These are phyloP conservation scores for Fusarium udum DNA, from an alignment of 2,329 filamentous ascomycete species.

Conservation along the genomic window DNA sequence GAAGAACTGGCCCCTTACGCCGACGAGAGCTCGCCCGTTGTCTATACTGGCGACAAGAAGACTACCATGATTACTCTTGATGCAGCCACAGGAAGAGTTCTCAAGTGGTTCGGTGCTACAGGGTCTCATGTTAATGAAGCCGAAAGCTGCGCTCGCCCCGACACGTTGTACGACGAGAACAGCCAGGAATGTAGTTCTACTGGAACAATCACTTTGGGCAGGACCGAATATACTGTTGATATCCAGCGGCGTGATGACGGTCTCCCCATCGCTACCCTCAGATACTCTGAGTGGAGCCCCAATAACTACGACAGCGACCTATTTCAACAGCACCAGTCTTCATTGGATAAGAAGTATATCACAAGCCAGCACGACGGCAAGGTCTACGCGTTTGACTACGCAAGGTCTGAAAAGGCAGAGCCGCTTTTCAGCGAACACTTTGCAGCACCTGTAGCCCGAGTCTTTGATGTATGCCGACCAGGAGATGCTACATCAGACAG, in stretches of 20 bases:
- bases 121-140: slow-evolving; percentile 74
- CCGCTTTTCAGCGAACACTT: slow-evolving; percentile 75
- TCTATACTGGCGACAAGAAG: slow-evolving; percentile 92
- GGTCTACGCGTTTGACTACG: slow-evolving; percentile 81
- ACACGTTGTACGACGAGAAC: slow-evolving; percentile 71
- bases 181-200: slow-evolving; percentile 80
- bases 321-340: slow-evolving; percentile 79
- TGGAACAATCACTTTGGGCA: slow-evolving; percentile 83
- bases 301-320: slow-evolving; percentile 93
- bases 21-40: slow-evolving; percentile 77
- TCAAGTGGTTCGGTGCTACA: slow-evolving; percentile 84
- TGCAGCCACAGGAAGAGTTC: slow-evolving; percentile 81
- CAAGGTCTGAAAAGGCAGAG: slow-evolving; percentile 58
- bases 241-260: slow-evolving; percentile 82
- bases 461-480: slow-evolving; percentile 87
- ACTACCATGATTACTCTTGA: slow-evolving; percentile 90
- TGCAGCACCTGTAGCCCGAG: slow-evolving; percentile 80
- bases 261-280: slow-evolving; percentile 84
- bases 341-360: slow-evolving; percentile 89
- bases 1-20: slow-evolving; percentile 82
- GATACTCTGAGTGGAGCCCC: slow-evolving; percentile 92
- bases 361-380: slow-evolving; percentile 87
- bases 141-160: slow-evolving; percentile 78
- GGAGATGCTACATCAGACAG: slow-evolving; percentile 68
- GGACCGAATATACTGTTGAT: slow-evolving; percentile 88